These are phyloP conservation scores for Paramecium tetraurelia DNA, from an alignment of 73 alveolate species.

Conservation along the genomic window DNA sequence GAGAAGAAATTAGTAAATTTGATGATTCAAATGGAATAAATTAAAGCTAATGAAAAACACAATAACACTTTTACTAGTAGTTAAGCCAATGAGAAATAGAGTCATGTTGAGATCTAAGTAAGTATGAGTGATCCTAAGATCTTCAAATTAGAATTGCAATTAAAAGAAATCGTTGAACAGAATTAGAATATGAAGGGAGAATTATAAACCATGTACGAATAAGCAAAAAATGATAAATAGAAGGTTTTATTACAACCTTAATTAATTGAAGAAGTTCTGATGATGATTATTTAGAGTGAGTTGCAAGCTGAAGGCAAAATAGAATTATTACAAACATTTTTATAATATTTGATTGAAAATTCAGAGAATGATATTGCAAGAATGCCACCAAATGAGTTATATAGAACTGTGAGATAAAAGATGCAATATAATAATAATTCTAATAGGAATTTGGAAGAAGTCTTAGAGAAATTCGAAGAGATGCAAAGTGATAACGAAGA, in stretches of 20 bases:
- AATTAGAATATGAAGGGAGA: background rate
- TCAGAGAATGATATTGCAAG: background rate
- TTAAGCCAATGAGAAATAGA: background rate
- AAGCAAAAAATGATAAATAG: background rate
- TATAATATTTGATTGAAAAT: background rate
- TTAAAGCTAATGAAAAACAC: background rate
- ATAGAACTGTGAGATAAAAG: background rate
- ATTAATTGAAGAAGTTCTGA: slow-evolving; percentile 22
- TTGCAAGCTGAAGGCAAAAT: background rate
- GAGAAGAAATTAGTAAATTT: background rate
- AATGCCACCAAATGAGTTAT: slow-evolving; percentile 37
- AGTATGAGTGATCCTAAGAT: background rate
- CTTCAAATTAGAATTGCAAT: background rate
- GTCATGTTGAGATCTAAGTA: slow-evolving; percentile 25
- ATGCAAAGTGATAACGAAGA: slow-evolving; percentile 6
- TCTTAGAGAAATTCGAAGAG: background rate
- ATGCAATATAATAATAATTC: background rate
- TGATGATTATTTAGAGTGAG: background rate
- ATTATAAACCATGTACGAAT: background rate
- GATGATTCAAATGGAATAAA: background rate
- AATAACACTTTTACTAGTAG: background rate
- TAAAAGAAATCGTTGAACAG: background rate
- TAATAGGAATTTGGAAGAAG: background rate
- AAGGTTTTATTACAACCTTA: background rate
- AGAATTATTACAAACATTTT: background rate